Evolutionary conservation across 2,329 filamentous ascomycete species (phyloP).

Genomic region (Beauveria pseudobassiana): DNA sequence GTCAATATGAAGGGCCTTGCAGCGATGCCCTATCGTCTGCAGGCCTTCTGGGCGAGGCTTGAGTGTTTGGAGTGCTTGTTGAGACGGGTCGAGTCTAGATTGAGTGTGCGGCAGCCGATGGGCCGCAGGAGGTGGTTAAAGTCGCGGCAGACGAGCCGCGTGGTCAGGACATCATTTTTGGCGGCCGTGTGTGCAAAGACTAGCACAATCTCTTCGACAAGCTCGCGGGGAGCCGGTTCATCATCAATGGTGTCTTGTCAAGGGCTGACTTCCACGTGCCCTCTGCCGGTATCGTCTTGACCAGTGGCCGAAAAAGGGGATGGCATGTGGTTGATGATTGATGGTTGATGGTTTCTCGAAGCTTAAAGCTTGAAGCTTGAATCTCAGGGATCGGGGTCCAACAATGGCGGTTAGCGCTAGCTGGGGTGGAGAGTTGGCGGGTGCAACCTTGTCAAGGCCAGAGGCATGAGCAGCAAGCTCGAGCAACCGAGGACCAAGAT

Average conservation of each 20-base stretch:
- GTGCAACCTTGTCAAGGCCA: background rate
- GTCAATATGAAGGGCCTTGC: constrained; percentile 43
- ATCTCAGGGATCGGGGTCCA: background rate
- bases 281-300: background rate
- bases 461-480: too few species aligned
- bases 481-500: background rate
- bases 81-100: constrained; percentile 43
- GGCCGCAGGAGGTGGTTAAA: constrained; percentile 42
- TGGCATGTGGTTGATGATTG: background rate
- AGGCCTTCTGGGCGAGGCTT: constrained; percentile 33
- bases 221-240: constrained; percentile 41
- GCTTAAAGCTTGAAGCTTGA: background rate
- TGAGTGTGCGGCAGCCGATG: constrained; percentile 38
- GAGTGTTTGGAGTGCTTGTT: constrained; percentile 26
- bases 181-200: constrained; percentile 32
- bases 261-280: background rate
- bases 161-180: constrained; percentile 37
- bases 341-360: too few species aligned
- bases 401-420: background rate
- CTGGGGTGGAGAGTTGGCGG: background rate
- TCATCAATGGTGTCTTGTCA: constrained; percentile 13
- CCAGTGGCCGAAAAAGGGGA: background rate
- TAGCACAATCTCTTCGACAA: constrained; percentile 38
- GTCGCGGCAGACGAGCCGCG: constrained; percentile 41
- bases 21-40: constrained; percentile 38